These are phyloP conservation scores for Patellaria atrata DNA, from an alignment of 495 filamentous ascomycete genomes.

Conservation along the genomic window DNA sequence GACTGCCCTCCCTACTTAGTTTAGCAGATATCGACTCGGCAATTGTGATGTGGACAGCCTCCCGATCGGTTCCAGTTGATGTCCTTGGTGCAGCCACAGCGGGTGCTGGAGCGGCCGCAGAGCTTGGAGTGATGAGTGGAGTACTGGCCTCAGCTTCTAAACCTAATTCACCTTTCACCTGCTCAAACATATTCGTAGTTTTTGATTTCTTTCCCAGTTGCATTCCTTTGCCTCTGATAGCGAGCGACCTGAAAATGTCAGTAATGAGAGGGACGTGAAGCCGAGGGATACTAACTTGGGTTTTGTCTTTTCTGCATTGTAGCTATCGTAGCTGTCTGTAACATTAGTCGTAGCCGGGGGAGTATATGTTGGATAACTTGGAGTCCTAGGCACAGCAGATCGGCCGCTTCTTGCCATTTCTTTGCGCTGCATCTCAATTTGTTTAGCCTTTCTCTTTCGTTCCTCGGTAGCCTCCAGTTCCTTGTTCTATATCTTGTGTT, in stretches of 20 bases:
- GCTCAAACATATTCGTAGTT: slow-evolving; percentile 90
- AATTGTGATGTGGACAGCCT: slow-evolving; percentile 73
- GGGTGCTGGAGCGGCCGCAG: slow-evolving; percentile 30
- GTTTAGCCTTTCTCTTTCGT: slow-evolving; percentile 94
- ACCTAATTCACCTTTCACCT: slow-evolving; percentile 77
- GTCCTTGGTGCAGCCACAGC: slow-evolving; percentile 25
- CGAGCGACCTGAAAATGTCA: slow-evolving; percentile 34
- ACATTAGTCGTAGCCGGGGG: slow-evolving; percentile 58
- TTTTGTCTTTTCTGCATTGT: slow-evolving; percentile 96
- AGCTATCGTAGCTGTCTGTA: slow-evolving; percentile 75
- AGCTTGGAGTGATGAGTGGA: slow-evolving; percentile 55
- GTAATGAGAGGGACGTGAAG: neutral
- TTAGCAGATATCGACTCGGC: slow-evolving; percentile 79
- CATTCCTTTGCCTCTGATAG: slow-evolving; percentile 90
- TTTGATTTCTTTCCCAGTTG: slow-evolving; percentile 97
- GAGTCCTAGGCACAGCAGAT: slow-evolving; percentile 46
- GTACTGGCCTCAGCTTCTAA: slow-evolving; percentile 61
- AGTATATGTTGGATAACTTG: slow-evolving; percentile 79
- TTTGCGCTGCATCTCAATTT: slow-evolving; percentile 94
- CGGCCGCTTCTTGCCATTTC: slow-evolving; percentile 55
- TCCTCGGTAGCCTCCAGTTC: slow-evolving; percentile 95
- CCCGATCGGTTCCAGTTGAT: slow-evolving; percentile 46
- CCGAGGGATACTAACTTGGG: slow-evolving; percentile 29
- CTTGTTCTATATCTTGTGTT: slow-evolving; percentile 58
- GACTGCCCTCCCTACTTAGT: slow-evolving; percentile 67